These are phyloP conservation scores for Pythium oligandrum DNA, from an alignment of 352 stramenopile genomes.

Conservation along the genomic window DNA sequence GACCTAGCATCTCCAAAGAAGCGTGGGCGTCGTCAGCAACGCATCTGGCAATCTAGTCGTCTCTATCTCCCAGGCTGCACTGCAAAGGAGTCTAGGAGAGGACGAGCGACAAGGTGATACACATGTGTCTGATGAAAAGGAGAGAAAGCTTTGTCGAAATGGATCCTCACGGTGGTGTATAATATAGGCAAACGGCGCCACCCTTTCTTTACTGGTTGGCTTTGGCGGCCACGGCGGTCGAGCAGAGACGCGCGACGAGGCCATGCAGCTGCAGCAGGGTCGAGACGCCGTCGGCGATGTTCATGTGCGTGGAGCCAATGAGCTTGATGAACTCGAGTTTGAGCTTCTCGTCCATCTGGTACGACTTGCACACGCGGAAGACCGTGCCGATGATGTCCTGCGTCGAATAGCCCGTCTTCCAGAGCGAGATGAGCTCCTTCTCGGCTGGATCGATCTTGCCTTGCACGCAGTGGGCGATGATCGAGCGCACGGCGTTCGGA, in stretches of 20 bases:
- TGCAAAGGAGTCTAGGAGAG: no score
- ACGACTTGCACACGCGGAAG: slow-evolving; percentile 94
- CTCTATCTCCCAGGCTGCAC: no score
- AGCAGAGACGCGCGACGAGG: slow-evolving; percentile 78
- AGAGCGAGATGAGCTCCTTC: slow-evolving; percentile 63
- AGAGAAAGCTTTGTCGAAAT: no score
- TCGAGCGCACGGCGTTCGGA: slow-evolving; percentile 75
- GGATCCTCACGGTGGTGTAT: no score
- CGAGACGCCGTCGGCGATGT: slow-evolving; percentile 91
- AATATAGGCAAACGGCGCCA: no score
- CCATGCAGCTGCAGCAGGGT: slow-evolving; percentile 94
- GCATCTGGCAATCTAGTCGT: no score
- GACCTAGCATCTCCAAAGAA: no score
- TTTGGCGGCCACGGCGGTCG: slow-evolving; percentile 24
- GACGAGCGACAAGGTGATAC: no score
- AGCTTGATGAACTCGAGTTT: slow-evolving; percentile 91
- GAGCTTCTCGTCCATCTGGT: slow-evolving; percentile 78
- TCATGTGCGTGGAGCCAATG: slow-evolving; percentile 90
- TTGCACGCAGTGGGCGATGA: slow-evolving; percentile 60
- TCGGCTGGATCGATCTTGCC: slow-evolving; percentile 86
- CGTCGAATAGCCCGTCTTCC: slow-evolving; percentile 91
- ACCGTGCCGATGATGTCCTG: slow-evolving; percentile 98
- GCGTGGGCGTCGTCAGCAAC: no score
- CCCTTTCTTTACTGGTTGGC: no score
- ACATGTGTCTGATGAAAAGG: no score